Percentiles rank a stretch among this genome's conserved stretches.
Evolutionary conservation across 345 rosid genomes (phyloP).

Genomic region (Balakata baccata): DNA sequence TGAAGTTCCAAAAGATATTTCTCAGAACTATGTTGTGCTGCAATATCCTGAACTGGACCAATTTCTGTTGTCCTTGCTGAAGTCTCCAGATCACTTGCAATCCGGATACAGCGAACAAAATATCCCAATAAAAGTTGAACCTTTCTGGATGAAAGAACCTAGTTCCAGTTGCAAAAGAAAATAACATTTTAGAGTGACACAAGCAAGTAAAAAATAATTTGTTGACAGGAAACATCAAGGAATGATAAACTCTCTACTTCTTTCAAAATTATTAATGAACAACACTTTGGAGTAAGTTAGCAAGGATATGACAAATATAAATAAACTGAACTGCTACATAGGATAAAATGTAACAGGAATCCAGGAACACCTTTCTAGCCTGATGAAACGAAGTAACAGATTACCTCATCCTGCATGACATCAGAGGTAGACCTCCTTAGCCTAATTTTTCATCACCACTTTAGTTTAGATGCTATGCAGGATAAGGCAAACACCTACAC

Average conservation of each 20-base stretch:
- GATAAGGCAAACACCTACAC: not conserved
- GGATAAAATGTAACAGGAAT: not conserved
- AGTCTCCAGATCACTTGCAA: conserved; percentile 31
- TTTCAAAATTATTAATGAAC: not conserved
- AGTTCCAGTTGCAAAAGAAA: conserved; percentile 19
- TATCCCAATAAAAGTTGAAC: conserved; percentile 71
- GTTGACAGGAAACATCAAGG: conserved; percentile 2
- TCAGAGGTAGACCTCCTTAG: not conserved
- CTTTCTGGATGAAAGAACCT: conserved; percentile 83
- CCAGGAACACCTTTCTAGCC: not conserved
- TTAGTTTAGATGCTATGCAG: not conserved
- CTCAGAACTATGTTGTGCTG: conserved; percentile 27
- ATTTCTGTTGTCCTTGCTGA: conserved; percentile 27
- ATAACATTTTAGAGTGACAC: not conserved
- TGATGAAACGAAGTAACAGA: too few species aligned
- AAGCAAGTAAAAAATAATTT: not conserved
- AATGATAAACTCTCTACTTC: not conserved
- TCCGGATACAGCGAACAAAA: conserved; percentile 53
- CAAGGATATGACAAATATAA: not conserved
- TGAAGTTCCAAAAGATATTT: conserved; percentile 72
- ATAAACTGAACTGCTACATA: not conserved
- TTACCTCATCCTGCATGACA: not conserved
- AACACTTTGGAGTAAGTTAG: too few species aligned
- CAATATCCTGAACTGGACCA: conserved; percentile 14
- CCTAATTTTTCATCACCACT: not conserved